These are phyloP conservation scores for Tricholoma hemisulphureum DNA, from an alignment of 768 basidiomycete species.

Conservation along the genomic window DNA sequence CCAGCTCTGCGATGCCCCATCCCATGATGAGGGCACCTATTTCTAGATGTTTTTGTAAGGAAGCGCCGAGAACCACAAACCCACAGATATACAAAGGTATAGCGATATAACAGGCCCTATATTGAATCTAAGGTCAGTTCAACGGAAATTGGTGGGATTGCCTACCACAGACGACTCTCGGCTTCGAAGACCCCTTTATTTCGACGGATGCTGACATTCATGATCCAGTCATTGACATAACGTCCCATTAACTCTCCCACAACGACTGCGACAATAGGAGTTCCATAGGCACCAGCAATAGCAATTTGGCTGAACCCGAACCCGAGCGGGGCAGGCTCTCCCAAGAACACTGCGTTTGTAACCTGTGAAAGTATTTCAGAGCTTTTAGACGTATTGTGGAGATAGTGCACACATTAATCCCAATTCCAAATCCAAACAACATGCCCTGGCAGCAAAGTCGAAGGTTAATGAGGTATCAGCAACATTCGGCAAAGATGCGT, in stretches of 20 bases:
- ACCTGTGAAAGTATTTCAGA: constrained; percentile 36
- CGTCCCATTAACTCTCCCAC: constrained; percentile 53
- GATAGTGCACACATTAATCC: constrained; percentile 48
- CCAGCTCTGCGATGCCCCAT: constrained; percentile 62
- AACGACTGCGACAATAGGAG: constrained; percentile 55
- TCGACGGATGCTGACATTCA: constrained; percentile 41
- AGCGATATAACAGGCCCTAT: constrained; percentile 60
- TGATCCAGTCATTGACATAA: constrained; percentile 53
- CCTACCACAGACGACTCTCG: constrained; percentile 59
- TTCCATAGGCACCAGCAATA: constrained; percentile 53
- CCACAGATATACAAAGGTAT: constrained; percentile 61
- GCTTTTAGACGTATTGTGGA: not conserved
- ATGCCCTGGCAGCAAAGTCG: constrained; percentile 35
- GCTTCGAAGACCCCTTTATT: constrained; percentile 62
- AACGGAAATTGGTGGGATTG: not conserved
- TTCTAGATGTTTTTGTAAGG: constrained; percentile 51
- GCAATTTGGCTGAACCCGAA: constrained; percentile 50
- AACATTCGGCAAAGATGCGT: not conserved
- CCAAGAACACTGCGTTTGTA: constrained; percentile 66
- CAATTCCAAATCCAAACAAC: constrained; percentile 64
- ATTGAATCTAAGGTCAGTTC: not conserved
- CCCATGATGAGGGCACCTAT: constrained; percentile 60
- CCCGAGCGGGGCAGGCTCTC: constrained; percentile 51
- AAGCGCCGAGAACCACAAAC: constrained; percentile 55
- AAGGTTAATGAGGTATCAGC: not conserved